A percentile compares a stretch with the other conserved stretches of the same genome.
Conservation (phyloP, 805 yeast genomes). For the Wickerhamomyces tratensis region DNA sequence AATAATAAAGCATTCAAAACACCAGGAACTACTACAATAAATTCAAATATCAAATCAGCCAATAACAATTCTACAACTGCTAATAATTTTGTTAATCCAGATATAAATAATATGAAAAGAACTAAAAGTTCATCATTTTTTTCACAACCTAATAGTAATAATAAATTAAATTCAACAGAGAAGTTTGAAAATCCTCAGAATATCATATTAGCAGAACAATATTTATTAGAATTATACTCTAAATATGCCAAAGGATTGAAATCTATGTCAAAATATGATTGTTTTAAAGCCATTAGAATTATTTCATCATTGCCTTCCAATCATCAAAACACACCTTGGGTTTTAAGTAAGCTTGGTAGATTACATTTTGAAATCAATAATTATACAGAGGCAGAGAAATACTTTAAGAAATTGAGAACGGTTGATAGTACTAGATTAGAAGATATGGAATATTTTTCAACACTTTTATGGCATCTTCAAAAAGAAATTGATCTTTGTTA, state of each 20-base stretch:
- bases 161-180: not conserved
- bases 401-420: constrained; percentile 51
- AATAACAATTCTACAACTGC: too few species aligned
- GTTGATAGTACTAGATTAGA: constrained; percentile 69
- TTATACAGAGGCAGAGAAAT: constrained; percentile 64
- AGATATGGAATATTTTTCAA: constrained; percentile 89
- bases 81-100: too few species aligned
- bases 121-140: not conserved
- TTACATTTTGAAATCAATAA: constrained; percentile 82
- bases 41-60: not conserved
- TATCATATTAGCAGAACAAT: constrained; percentile 21
- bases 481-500: constrained; percentile 71
- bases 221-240: constrained; percentile 37
- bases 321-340: constrained; percentile 75
- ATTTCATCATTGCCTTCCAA: constrained; percentile 53
- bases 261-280: constrained; percentile 58
- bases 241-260: constrained; percentile 52
- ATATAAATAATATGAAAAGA: constrained; percentile 3
- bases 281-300: constrained; percentile 67
- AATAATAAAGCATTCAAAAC: not conserved
- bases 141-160: not conserved
- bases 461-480: constrained; percentile 87
- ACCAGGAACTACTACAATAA: not conserved
- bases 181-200: too few species aligned
- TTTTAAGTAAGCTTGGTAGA: constrained; percentile 68